phyloP scores from a whole-genome alignment of 164 flowering plant genomes.

The Kalanchoe fedtschenkoi region DNA sequence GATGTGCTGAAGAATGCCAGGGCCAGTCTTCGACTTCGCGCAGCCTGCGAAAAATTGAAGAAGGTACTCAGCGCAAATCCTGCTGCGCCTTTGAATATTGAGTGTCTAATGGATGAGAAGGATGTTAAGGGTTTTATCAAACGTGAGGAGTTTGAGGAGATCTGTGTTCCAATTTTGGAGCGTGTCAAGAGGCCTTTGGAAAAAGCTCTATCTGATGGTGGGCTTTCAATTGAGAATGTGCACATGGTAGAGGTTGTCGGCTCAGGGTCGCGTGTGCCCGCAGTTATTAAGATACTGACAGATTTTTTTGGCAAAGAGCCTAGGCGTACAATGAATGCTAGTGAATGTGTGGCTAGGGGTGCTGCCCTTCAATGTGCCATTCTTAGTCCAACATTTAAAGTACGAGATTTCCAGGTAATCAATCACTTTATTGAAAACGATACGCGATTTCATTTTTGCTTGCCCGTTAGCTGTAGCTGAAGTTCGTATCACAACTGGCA shows the following conservation, averaged over 20 bases:
- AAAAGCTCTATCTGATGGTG: slow-evolving; percentile 70
- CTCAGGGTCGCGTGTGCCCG: slow-evolving; percentile 84
- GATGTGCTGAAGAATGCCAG: slow-evolving; percentile 76
- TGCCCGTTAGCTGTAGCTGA: not conserved
- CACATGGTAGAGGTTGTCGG: slow-evolving; percentile 86
- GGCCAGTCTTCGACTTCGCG: slow-evolving; percentile 62
- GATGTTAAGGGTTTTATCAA: slow-evolving; percentile 77
- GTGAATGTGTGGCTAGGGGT: slow-evolving; percentile 88
- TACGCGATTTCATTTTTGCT: not conserved
- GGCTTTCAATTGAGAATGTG: slow-evolving; percentile 46
- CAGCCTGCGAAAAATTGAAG: slow-evolving; percentile 78
- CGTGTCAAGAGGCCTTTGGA: slow-evolving; percentile 74
- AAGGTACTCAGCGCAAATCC: slow-evolving; percentile 89
- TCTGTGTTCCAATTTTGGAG: slow-evolving; percentile 64
- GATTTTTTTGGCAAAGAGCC: slow-evolving; percentile 88
- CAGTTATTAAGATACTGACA: slow-evolving; percentile 57
- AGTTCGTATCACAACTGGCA: too few species aligned
- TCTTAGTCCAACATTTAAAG: slow-evolving; percentile 89
- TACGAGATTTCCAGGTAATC: slow-evolving; percentile 74
- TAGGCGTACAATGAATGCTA: slow-evolving; percentile 90
- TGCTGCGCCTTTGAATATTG: slow-evolving; percentile 73
- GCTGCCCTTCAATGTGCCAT: slow-evolving; percentile 82
- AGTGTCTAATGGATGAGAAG: slow-evolving; percentile 91
- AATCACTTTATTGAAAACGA: not conserved
- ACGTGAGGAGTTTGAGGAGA: slow-evolving; percentile 81